phyloP scores from a whole-genome alignment of 768 basidiomycete species.

The Podaxis pistillaris region DNA sequence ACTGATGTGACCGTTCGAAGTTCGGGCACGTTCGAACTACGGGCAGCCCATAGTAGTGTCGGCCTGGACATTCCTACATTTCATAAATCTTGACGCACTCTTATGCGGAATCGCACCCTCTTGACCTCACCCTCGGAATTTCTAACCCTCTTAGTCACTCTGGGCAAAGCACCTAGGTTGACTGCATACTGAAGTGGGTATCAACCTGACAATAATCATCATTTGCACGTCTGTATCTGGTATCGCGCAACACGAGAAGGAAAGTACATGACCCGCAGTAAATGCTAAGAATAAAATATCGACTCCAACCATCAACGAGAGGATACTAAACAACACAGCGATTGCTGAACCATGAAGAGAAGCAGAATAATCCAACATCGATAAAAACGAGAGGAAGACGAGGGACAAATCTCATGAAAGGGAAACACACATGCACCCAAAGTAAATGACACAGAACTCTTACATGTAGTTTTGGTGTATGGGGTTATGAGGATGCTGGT shows the following conservation, averaged over 20 bases:
- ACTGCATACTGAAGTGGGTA: background rate
- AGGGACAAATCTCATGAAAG: background rate
- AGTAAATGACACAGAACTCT: background rate
- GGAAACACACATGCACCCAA: background rate
- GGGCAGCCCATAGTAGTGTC: too few relatives aligned
- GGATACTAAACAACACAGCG: background rate
- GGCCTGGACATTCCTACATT: too few relatives aligned
- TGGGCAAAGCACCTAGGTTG: background rate
- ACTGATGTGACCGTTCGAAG: too few relatives aligned
- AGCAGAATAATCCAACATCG: conserved; percentile 1
- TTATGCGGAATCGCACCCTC: too few relatives aligned
- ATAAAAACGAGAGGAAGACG: background rate
- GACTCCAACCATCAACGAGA: background rate
- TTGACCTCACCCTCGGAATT: background rate
- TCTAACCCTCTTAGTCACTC: background rate
- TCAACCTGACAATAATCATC: background rate
- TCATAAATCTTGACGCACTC: too few relatives aligned
- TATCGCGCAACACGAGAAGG: background rate
- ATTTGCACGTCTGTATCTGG: background rate
- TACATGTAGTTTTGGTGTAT: background rate
- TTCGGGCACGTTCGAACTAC: too few relatives aligned
- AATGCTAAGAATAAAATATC: background rate
- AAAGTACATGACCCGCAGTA: conserved; percentile 9
- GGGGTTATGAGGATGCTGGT: background rate
- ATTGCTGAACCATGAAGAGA: background rate